These are phyloP conservation scores for Trichosporon faecale DNA, from an alignment of 1,284 basidiomycete genomes.

Conservation along the genomic window DNA sequence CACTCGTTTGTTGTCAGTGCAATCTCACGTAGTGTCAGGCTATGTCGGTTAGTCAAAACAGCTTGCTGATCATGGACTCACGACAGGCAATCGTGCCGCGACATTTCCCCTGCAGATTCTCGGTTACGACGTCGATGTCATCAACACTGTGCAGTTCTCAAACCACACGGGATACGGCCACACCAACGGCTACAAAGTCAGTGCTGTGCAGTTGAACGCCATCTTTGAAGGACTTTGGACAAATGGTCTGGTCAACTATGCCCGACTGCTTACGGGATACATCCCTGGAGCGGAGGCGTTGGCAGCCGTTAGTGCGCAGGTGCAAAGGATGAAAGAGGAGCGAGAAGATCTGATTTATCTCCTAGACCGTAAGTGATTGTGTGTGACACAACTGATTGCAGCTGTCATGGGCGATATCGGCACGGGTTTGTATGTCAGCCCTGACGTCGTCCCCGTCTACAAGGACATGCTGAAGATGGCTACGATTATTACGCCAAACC, in stretches of 20 bases:
- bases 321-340: conserved; percentile 48
- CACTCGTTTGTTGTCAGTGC: conserved; percentile 61
- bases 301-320: conserved; percentile 63
- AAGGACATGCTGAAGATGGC: conserved; percentile 70
- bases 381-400: conserved; percentile 37
- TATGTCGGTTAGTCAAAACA: conserved; percentile 77
- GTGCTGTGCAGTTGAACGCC: conserved; percentile 62
- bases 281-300: conserved; percentile 82
- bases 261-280: conserved; percentile 79
- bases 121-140: conserved; percentile 93
- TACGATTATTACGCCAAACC: conserved; percentile 93
- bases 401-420: conserved; percentile 89
- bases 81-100: conserved; percentile 66
- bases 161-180: conserved; percentile 87
- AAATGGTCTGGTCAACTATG: conserved; percentile 65
- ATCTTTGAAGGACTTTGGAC: conserved; percentile 67
- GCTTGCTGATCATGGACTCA: neutral
- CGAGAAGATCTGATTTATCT: conserved; percentile 71
- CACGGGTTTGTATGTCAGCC: conserved; percentile 73
- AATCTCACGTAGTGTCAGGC: conserved; percentile 90
- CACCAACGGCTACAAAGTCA: conserved; percentile 69
- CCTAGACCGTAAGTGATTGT: conserved; percentile 70
- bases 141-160: conserved; percentile 85
- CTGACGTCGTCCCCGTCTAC: conserved; percentile 86
- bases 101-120: conserved; percentile 92